Evolutionary conservation across 805 yeast species (phyloP), one percentile per base, ranked within the genome.

Genomic region (Saccharomycopsis synnaedendra): DNA sequence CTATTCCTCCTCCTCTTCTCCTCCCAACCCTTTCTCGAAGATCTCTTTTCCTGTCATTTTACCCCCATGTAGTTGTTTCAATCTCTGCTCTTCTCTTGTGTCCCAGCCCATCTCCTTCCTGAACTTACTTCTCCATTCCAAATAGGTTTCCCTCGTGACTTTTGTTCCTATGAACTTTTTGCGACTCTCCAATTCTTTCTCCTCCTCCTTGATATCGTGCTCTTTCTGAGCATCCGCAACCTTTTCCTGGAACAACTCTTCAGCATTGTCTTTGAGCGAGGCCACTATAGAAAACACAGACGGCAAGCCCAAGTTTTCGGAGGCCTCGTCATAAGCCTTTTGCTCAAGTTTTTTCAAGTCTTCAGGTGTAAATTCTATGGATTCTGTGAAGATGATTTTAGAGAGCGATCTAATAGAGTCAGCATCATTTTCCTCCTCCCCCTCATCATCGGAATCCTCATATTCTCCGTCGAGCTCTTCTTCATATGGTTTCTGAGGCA

Each of bases 91-190:
- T 48, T 76, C 72, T 54, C 78, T 69, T 43, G 74, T 73, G 56
- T 84, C 90, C 53, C 77, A 66, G n/a, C 79, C 77, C 75, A 80
- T 65, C 57, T 85, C 96, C 49, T 69, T 66, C 49, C 94, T 72
- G 64, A 93, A 89, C 45, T 64, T 68, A 3, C 49, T 47, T 58
- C 95, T 71, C 98, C 98, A 90, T 42, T 62, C 70, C 2, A 61
- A 60, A 61, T 76, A 90, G n/a, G 82, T 70, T 55, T 85, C 95
- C 10, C 63, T 65, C 1, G 97, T 90, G 4, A 90, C 96, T 47
- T 83, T 76, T 1, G 97, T 93, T 35, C 98, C 98, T 39, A 72
- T 70, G 65, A 90, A 90, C 64, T 93, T 93, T 62, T 81, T 82
- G 61, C 87, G 95, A 60, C 88, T 96, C 62, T 82, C 81, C 56